Base-by-base conservation (phyloP, 2,329 filamentous ascomycete genomes). In the Leptographium radiaticola region DNA sequence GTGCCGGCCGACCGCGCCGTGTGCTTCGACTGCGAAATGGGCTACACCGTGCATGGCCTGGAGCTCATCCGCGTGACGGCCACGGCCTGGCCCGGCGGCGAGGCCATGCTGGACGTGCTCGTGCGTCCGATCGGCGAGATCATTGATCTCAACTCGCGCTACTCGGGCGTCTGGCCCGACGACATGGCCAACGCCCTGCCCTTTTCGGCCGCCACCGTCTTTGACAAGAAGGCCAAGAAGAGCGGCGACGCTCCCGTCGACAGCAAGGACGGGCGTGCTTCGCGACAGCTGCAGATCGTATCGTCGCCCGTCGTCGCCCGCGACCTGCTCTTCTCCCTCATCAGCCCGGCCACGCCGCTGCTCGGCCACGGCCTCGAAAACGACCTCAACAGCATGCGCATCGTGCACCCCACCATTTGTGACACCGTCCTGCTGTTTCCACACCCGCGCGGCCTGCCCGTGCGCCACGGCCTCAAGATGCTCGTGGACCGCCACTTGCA, bases 21-120 rank as follows among this genome's bases (percentile, higher is more conserved):
- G 12, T 86, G 83, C 59, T 91, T 98, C 62, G 93, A 98, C 66
- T 97, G 93, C 63, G 93, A 98, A 65, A 98, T 98, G 93, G 88
- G 87, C 6, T 97, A 95, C 64, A 98, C 94, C 0, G 87, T 87
- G 1, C 69, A 85, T 50, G 93, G 94, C 0, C 72, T 97, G 59
- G 93, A 98, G 66, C 76, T 98, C 18, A 84, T 97, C 54, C 87
- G 93, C 10, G 69, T 98, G 4, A 97, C 93, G 0, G 90, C 87
- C 6, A 84, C 91, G 4, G 81, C 84, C 11, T 98, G 93, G 90
- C 91, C 91, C 0, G 72, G 76, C 10, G 86, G 87, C 20, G 77
- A 83, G 52, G 76, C 78, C 52, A 68, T 98, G 0, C 71, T 97
- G 6, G 93, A 98, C 64, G 76, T 95, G 16, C 57, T 63, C 12